Evolutionary conservation across 306 rosid genomes (phyloP), one percentile per base, ranked within the genome.

Genomic region (Styphnolobium japonicum): DNA sequence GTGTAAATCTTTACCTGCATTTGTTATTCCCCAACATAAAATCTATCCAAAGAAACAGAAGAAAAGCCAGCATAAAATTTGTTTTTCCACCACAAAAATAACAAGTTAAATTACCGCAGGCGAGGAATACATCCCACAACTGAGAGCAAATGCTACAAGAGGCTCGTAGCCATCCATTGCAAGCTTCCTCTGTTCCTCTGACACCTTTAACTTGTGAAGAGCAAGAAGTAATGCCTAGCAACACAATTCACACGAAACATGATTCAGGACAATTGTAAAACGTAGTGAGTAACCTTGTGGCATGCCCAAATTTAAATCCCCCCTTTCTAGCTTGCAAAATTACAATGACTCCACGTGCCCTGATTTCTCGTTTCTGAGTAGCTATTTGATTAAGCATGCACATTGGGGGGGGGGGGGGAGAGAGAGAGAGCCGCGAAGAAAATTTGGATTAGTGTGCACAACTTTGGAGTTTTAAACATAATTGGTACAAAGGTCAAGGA

Each of bases 191-290:
- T 91, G 93, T 77, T 89, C 96, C 75, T 89, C 93, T 6, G 93
- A 75, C 75, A 85, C 86, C 86, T 85, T 91, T 23, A 86, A 79
- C 89, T 91, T 89, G 75, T 89, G 96, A 77, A 91, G 88, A 19
- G 93, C 96, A 75, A 91, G 90, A 87, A 91, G 96, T 80, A 91
- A 86, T 25, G 93, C 93, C 96, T 91, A 85, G 78, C 65, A 16
- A 60, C 27, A 67, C 31, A 49, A 19, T 34, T 22, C 21, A 39
- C 40, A 36, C 9, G 25, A 52, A 23, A 43, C 37, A 56, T 22
- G 10, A 18, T 31, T 16, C 48, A 10, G 64, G 25, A 63, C 3
- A 57, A 31, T 10, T 7, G 69, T 16, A 58, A 27, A 11, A 34
- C 16, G 27, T 42, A 34, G 15, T 36, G 16, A 64, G 15, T 12